Percentiles rank a stretch among this genome's conserved stretches.
Conservation (phyloP, 257 asterid genomes). For the Leonotis leonurus region DNA sequence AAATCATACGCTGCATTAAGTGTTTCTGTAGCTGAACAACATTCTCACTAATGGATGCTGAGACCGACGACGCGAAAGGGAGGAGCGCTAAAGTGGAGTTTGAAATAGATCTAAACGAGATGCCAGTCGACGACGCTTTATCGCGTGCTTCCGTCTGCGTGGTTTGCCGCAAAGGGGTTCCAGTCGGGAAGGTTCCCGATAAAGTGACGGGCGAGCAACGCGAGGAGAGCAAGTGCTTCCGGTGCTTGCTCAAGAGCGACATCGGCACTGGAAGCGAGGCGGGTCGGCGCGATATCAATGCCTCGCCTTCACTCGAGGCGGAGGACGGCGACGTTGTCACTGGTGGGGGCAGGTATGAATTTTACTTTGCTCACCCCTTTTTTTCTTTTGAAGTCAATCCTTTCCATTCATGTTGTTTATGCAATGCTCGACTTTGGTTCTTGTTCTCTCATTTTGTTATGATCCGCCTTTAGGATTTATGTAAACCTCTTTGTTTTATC, state of each 20-base stretch:
- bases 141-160: constrained; percentile 34
- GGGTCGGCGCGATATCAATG: constrained; percentile 60
- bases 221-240: constrained; percentile 53
- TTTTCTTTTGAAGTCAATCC: constrained; percentile 4
- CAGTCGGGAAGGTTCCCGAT: constrained; percentile 30
- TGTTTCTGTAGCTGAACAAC: background rate
- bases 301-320: constrained; percentile 61
- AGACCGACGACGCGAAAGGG: constrained; percentile 11
- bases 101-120: constrained; percentile 63
- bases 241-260: constrained; percentile 40
- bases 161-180: constrained; percentile 39
- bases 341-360: constrained; percentile 48
- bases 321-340: constrained; percentile 46
- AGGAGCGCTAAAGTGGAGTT: constrained; percentile 44
- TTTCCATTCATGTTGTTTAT: background rate
- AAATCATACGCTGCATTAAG: background rate
- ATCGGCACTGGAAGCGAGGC: constrained; percentile 23
- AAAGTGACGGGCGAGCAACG: constrained; percentile 28
- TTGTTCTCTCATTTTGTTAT: background rate
- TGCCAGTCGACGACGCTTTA: constrained; percentile 40
- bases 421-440: constrained; percentile 1
- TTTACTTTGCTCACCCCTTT: constrained; percentile 12
- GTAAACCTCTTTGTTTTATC: background rate
- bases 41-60: constrained; percentile 19
- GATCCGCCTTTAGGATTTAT: background rate